phyloP scores from a whole-genome alignment of 768 basidiomycete species.

The Suillus bovinus region DNA sequence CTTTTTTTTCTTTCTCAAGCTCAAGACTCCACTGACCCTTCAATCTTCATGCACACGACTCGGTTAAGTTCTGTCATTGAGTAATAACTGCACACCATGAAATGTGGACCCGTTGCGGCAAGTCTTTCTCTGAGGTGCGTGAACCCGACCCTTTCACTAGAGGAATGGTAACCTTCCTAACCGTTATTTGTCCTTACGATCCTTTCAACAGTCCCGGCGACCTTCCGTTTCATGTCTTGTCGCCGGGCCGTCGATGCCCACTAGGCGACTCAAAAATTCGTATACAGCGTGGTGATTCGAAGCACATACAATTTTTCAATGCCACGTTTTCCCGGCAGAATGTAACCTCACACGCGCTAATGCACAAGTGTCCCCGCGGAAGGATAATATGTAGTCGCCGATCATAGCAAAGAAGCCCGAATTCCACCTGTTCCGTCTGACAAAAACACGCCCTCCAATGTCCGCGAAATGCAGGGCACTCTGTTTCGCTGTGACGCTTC shows the following conservation, averaged over 20 bases:
- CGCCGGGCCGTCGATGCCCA: not conserved
- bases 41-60: not conserved
- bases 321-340: not conserved
- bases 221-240: not conserved
- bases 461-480: constrained; percentile 18
- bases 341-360: not conserved
- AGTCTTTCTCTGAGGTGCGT: not conserved
- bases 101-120: not conserved
- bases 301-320: not conserved
- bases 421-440: constrained; percentile 16
- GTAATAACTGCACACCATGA: not conserved
- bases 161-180: not conserved
- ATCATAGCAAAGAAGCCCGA: constrained; percentile 14
- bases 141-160: not conserved
- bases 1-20: not conserved
- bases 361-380: not conserved
- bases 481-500: not conserved
- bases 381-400: constrained; percentile 12
- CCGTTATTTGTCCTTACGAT: not conserved
- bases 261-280: not conserved
- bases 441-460: constrained; percentile 21
- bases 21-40: not conserved
- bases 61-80: not conserved
- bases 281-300: not conserved
- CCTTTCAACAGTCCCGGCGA: not conserved